Evolutionary conservation across 169 alveolate genomes (phyloP).

Genomic region (Eimeria sp.): DNA sequence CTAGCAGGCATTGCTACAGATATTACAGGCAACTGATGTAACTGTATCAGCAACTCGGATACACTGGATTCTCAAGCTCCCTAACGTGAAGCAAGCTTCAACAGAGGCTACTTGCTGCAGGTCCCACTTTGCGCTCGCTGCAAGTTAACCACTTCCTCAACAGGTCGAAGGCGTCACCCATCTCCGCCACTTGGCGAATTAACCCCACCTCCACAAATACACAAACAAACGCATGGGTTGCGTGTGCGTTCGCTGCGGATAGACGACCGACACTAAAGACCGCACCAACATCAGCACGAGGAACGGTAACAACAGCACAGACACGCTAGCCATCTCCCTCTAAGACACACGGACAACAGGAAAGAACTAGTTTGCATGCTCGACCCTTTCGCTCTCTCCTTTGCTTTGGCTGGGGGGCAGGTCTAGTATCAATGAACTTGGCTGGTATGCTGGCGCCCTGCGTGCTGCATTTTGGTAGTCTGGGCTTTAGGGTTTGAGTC

Average conservation of each 20-base stretch:
- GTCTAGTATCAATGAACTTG: not conserved
- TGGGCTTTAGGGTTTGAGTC: not conserved
- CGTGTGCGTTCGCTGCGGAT: not conserved
- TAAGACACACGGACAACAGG: not conserved
- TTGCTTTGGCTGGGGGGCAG: not conserved
- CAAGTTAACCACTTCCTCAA: conserved; percentile 83
- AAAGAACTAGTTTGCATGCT: not conserved
- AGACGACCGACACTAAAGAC: not conserved
- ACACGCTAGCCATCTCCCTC: not conserved
- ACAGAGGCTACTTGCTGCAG: not conserved
- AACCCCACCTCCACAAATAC: not conserved
- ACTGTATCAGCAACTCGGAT: not conserved
- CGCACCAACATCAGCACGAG: not conserved
- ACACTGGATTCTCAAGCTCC: not conserved
- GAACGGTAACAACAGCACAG: not conserved
- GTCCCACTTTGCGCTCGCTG: conserved; percentile 87
- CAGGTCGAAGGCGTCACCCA: conserved; percentile 81
- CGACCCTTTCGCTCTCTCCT: not conserved
- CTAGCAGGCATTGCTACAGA: not conserved
- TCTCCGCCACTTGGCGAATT: conserved; percentile 78
- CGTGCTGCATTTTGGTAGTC: not conserved
- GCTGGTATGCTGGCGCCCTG: not conserved
- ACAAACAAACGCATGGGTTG: not conserved
- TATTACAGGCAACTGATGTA: not conserved
- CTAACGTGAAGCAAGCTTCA: not conserved